These are phyloP conservation scores for Neurospora sp. DNA, from an alignment of 495 filamentous ascomycete genomes.

Conservation along the genomic window DNA sequence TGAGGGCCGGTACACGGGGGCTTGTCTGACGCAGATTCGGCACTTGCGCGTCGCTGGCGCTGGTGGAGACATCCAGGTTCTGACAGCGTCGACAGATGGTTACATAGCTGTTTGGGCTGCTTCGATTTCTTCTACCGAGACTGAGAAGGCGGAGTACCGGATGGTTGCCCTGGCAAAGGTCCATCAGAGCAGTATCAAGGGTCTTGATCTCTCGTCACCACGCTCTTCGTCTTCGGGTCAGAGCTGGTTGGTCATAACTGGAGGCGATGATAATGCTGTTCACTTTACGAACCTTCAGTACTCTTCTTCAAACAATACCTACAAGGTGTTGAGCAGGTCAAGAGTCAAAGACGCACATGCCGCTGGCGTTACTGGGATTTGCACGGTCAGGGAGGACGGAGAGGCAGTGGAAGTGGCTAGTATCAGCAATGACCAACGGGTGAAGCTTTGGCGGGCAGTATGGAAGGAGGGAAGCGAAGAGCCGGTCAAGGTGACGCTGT, in stretches of 20 bases:
- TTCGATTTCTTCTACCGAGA: not conserved
- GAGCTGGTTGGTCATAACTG: slow-evolving; percentile 51
- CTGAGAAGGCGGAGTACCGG: not conserved
- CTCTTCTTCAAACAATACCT: not conserved
- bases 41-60: slow-evolving; percentile 32
- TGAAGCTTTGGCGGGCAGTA: slow-evolving; percentile 59
- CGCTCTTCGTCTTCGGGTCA: slow-evolving; percentile 8
- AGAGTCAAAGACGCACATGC: slow-evolving; percentile 68
- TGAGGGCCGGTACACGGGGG: slow-evolving; percentile 57
- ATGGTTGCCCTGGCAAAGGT: slow-evolving; percentile 30
- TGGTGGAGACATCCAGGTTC: slow-evolving; percentile 36
- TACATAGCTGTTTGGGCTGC: slow-evolving; percentile 29
- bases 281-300: slow-evolving; percentile 42
- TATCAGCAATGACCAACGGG: slow-evolving; percentile 69
- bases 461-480: not conserved
- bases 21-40: slow-evolving; percentile 63
- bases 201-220: slow-evolving; percentile 28
- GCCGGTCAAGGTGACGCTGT: slow-evolving; percentile 29
- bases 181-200: slow-evolving; percentile 71
- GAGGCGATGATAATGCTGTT: slow-evolving; percentile 77
- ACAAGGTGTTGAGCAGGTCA: slow-evolving; percentile 29
- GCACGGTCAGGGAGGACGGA: slow-evolving; percentile 26
- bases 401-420: slow-evolving; percentile 38
- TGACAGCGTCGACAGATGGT: slow-evolving; percentile 40
- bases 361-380: slow-evolving; percentile 62